Conservation (phyloP, 139 green algal species). For the Chlorella sp. region DNA sequence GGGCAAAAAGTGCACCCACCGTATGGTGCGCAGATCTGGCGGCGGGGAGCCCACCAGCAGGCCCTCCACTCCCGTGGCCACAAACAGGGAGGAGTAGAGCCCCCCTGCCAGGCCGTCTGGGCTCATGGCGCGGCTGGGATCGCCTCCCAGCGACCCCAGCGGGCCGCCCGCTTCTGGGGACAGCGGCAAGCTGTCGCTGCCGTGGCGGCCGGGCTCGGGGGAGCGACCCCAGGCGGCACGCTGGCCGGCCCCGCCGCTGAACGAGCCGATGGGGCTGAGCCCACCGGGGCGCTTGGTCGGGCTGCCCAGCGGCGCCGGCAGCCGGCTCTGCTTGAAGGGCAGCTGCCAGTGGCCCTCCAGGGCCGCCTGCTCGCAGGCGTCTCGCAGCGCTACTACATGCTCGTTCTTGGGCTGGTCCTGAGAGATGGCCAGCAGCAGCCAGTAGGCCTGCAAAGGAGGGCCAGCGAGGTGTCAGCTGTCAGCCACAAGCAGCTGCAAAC, state of each 20-base stretch:
- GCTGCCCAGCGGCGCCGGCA: slow-evolving; percentile 64
- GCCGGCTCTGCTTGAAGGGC: slow-evolving; percentile 68
- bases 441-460: slow-evolving; percentile 73
- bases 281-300: not conserved
- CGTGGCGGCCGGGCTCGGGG: not conserved
- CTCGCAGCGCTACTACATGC: slow-evolving; percentile 52
- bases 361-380: slow-evolving; percentile 76
- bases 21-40: slow-evolving; percentile 1
- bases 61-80: slow-evolving; percentile 65
- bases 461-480: not conserved
- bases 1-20: not conserved
- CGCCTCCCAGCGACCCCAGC: too few species aligned
- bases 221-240: not conserved
- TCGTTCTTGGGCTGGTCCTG: slow-evolving; percentile 84
- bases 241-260: not conserved
- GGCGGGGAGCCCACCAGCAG: slow-evolving; percentile 44
- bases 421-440: slow-evolving; percentile 88
- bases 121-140: slow-evolving; percentile 37
- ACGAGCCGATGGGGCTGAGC: not conserved
- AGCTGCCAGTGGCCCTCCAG: slow-evolving; percentile 82
- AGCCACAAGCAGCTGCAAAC: too few species aligned
- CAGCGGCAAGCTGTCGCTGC: slow-evolving; percentile 6
- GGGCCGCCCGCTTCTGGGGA: not conserved
- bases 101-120: slow-evolving; percentile 56
- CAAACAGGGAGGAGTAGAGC: slow-evolving; percentile 58